phyloP scores from a whole-genome alignment of 1,284 basidiomycete genomes.

The Boletus sp. region DNA sequence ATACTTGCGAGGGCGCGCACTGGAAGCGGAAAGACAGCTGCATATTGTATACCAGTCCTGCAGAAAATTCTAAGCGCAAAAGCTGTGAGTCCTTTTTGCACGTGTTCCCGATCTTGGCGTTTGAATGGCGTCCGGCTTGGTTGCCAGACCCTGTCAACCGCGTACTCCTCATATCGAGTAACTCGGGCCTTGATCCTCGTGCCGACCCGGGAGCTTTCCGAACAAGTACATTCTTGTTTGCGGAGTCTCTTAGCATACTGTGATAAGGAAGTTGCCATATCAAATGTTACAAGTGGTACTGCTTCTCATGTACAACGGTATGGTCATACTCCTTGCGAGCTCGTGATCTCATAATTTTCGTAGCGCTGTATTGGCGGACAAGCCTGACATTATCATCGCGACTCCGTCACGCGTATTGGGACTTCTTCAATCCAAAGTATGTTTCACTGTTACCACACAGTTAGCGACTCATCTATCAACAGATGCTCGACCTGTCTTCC shows the following conservation, averaged over 20 bases:
- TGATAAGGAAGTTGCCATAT: slow-evolving; percentile 68
- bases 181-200: slow-evolving; percentile 88
- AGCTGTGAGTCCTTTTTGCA: slow-evolving; percentile 52
- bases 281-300: slow-evolving; percentile 79
- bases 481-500: slow-evolving; percentile 57
- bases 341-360: slow-evolving; percentile 3
- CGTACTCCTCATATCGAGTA: slow-evolving; percentile 45
- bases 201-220: slow-evolving; percentile 90
- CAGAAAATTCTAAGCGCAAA: slow-evolving; percentile 88
- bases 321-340: neutral
- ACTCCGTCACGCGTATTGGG: slow-evolving; percentile 85
- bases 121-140: slow-evolving; percentile 1
- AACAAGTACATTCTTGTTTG: slow-evolving; percentile 82
- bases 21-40: slow-evolving; percentile 96
- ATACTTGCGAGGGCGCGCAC: slow-evolving; percentile 93
- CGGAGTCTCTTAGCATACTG: slow-evolving; percentile 68
- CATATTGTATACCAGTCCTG: slow-evolving; percentile 88
- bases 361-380: slow-evolving; percentile 80
- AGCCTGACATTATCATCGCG: slow-evolving; percentile 88
- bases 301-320: slow-evolving; percentile 77
- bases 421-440: slow-evolving; percentile 76
- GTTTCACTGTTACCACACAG: neutral
- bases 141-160: slow-evolving; percentile 34
- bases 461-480: slow-evolving; percentile 8
- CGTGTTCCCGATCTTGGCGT: neutral